Conservation (phyloP, 495 filamentous ascomycete genomes). For the Penicillium cataractarum region DNA sequence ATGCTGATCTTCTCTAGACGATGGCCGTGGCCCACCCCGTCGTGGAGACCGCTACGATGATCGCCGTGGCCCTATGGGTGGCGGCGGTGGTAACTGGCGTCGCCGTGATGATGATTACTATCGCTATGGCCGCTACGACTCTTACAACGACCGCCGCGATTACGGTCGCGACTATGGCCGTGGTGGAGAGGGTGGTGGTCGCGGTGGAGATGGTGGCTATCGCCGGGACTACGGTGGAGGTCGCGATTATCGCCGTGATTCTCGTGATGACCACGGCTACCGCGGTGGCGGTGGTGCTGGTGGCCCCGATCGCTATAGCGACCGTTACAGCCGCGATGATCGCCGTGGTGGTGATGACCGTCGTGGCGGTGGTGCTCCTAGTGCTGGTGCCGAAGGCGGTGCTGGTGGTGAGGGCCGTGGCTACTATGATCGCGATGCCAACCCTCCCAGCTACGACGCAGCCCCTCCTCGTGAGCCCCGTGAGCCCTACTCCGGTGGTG, state of each 20-base stretch:
- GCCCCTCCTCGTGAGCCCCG: conserved; percentile 65
- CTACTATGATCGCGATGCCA: conserved; percentile 32
- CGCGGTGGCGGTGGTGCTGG: conserved; percentile 58
- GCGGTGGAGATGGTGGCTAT: conserved; percentile 44
- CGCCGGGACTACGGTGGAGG: conserved; percentile 47
- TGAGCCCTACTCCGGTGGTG: conserved; percentile 55
- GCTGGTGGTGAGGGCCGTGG: conserved; percentile 47
- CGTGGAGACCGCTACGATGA: conserved; percentile 58
- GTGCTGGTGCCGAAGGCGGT: conserved; percentile 29
- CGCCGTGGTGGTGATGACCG: conserved; percentile 52
- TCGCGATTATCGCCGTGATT: conserved; percentile 59
- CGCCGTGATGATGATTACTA: conserved; percentile 54
- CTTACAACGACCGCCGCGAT: conserved; percentile 45
- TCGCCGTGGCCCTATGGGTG: conserved; percentile 56
- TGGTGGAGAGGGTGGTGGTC: conserved; percentile 43
- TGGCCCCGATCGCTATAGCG: conserved; percentile 66
- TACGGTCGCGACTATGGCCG: conserved; percentile 51
- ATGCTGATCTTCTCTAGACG: conserved; percentile 50
- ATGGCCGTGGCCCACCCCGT: conserved; percentile 49
- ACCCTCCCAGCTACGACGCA: conserved; percentile 49
- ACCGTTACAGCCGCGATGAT: conserved; percentile 69
- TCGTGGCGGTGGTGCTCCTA: conserved; percentile 50
- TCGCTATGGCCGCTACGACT: conserved; percentile 58
- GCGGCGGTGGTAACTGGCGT: conserved; percentile 49
- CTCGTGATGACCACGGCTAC: conserved; percentile 55